These are phyloP conservation scores for Corymbia calophylla DNA, from an alignment of 441 rosid species.

Conservation along the genomic window DNA sequence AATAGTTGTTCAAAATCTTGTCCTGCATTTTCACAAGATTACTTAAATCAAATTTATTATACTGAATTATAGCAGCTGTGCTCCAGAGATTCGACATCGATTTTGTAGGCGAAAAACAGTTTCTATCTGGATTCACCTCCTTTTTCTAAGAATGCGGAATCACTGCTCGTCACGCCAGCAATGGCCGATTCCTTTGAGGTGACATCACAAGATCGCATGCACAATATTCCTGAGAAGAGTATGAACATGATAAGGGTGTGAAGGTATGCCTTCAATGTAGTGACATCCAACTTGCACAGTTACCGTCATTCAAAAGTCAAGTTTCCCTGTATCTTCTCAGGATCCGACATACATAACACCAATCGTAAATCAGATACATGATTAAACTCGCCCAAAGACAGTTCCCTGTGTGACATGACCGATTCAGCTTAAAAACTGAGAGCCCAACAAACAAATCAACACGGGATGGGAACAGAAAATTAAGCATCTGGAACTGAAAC, in stretches of 20 bases:
- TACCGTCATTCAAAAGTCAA: background rate
- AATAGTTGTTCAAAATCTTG: background rate
- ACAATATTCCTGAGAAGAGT: background rate
- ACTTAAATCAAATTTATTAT: background rate
- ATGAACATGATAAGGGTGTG: background rate
- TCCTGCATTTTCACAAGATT: background rate
- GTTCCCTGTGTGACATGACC: slow-evolving; percentile 6
- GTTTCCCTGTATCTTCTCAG: background rate
- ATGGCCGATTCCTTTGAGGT: background rate
- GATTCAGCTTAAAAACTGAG: slow-evolving; percentile 17
- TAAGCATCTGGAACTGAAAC: background rate
- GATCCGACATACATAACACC: background rate
- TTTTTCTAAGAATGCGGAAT: background rate
- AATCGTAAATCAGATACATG: slow-evolving; percentile 3
- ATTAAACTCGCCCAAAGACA: slow-evolving; percentile 1
- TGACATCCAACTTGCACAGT: background rate
- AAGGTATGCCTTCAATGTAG: background rate
- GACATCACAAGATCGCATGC: background rate
- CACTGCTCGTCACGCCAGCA: background rate
- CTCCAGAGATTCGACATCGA: background rate
- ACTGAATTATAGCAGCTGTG: background rate
- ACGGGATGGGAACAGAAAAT: background rate
- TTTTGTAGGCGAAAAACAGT: background rate
- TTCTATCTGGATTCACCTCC: background rate
- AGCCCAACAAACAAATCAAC: slow-evolving; percentile 4